Base-by-base conservation (phyloP, 1,284 basidiomycete genomes). In the Afroboletus lepidellus region DNA sequence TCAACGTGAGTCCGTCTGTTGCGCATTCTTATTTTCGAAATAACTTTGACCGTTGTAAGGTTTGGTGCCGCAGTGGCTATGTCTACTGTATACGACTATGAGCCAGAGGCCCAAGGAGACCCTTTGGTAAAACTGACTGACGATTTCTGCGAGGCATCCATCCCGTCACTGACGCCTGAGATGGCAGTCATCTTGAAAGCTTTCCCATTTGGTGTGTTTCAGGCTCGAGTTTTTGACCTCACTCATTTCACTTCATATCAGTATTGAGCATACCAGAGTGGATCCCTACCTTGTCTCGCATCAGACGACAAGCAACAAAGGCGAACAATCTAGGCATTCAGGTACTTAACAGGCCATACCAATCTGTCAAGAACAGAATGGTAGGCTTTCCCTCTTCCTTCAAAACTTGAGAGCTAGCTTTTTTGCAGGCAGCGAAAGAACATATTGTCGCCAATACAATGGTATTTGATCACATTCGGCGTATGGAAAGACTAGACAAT, bases 201-300 rank as follows among this genome's bases (percentile, higher is more conserved):
- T 4, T 54, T 61, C 25, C 59, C 61, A 1, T 61, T 63, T 23
- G 41, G 60, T 61, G 23, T 24, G 46, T 23, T 5, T 5, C 11
- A 5, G 11, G 32, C 15, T 33, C 25, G 3, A 8, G 15, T 8
- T 8, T 13, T 12, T 16, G 16, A 18, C 5, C 16, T n/a, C 16
- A 9, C 18, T n/a, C 7, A 33, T 9, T 13, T 11, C 7, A 27
- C n/a, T 42, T 25, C 36, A 8, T 7, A 0, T 2, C 21, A 57
- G 60, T 63, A 20, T 16, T 61, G 13, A 25, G 34, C 7, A 20
- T 63, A 0, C 61, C 60, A 8, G 37, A 51, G 11, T 61, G 61
- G 59, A n/a, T 61, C 11, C 60, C 60, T 3, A 29, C 21, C 41
- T 42, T 42, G 8, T 33, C 32, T 33, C 32, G 32, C 15, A 33